Percentiles rank a stretch among this genome's conserved stretches.
These are phyloP conservation scores for Scutellaria baicalensis DNA, from an alignment of 257 asterid genomes.

Conservation along the genomic window DNA sequence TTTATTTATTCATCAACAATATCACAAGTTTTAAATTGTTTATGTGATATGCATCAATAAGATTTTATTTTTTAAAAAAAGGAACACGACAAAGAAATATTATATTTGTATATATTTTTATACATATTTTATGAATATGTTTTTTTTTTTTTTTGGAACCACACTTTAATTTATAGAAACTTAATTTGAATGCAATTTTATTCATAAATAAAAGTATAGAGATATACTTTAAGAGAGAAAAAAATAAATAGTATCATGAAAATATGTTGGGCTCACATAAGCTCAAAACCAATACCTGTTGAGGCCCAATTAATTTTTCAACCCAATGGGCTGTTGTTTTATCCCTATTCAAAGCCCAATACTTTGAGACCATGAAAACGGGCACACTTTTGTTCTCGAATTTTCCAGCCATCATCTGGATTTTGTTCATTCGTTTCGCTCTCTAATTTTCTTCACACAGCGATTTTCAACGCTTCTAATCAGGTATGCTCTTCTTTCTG, in stretches of 20 bases:
- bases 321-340: not conserved
- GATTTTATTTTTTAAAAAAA: no score
- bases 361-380: not conserved
- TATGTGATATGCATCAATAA: no score
- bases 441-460: not conserved
- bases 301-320: not conserved
- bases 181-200: no score
- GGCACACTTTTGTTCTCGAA: not conserved
- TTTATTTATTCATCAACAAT: no score
- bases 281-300: not conserved
- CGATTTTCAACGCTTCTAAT: not conserved
- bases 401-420: not conserved
- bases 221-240: no score
- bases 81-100: no score
- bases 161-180: no score
- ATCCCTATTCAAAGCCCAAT: not conserved
- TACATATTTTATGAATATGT: no score
- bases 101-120: no score
- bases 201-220: no score
- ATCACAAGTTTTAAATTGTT: no score
- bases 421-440: not conserved
- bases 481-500: not conserved
- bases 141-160: no score
- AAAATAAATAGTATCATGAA: not conserved
- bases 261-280: not conserved